A percentile compares a stretch with the other conserved stretches of the same genome.
Conservation (phyloP, 108 stramenopile species). For the Fragilaria radians region DNA sequence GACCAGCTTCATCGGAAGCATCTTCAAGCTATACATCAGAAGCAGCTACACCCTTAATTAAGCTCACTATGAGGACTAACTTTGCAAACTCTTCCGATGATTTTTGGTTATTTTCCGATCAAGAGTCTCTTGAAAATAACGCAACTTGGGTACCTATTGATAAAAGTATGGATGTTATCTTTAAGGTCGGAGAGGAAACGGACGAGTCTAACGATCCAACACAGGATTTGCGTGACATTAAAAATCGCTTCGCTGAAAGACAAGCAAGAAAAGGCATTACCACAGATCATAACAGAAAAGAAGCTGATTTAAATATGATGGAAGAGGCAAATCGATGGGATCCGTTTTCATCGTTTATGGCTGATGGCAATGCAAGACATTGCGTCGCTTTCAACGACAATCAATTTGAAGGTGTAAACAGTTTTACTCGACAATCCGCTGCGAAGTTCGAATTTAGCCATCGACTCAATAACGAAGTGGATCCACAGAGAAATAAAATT, state of each 20-base stretch:
- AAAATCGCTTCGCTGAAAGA: background rate
- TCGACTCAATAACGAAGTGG: too few species aligned
- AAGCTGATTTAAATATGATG: background rate
- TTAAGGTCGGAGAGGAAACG: background rate
- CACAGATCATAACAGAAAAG: background rate
- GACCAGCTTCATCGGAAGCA: constrained; percentile 8
- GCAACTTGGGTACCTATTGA: background rate
- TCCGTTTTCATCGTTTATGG: background rate
- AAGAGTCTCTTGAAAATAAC: background rate
- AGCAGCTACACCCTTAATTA: constrained; percentile 12
- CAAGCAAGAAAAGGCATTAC: background rate
- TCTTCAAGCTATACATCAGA: constrained; percentile 17
- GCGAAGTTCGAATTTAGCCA: too few species aligned
- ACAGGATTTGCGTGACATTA: background rate
- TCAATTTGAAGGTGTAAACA: too few species aligned
- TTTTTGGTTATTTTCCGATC: background rate
- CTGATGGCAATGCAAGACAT: too few species aligned
- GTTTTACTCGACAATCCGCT: too few species aligned
- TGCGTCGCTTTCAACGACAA: too few species aligned
- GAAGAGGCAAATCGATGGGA: background rate
- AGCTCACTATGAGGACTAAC: background rate
- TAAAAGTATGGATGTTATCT: background rate
- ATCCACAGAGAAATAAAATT: too few species aligned
- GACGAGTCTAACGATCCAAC: background rate
- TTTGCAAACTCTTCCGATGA: background rate